Conservation (phyloP, 75 land plant species). For the Pinus taeda region DNA sequence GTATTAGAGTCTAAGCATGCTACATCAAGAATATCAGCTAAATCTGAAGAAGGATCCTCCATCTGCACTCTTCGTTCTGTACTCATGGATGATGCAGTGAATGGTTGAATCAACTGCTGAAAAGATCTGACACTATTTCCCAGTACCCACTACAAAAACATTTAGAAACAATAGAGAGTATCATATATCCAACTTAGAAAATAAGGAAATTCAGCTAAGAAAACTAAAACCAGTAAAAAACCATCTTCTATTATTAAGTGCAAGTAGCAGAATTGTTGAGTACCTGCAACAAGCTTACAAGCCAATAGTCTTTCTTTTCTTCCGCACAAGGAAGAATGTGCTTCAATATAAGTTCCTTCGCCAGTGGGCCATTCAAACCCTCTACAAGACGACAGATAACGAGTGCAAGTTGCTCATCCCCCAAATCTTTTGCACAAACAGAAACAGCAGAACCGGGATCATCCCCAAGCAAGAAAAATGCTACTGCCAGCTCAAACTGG, state of each 20-base stretch:
- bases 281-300: constrained; percentile 89
- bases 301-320: constrained; percentile 77
- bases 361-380: constrained; percentile 72
- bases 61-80: constrained; percentile 1
- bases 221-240: constrained; percentile 1
- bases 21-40: not conserved
- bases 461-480: constrained; percentile 94
- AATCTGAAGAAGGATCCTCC: not conserved
- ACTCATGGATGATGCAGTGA: not conserved
- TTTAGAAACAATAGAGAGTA: not conserved
- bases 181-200: constrained; percentile 4
- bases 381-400: constrained; percentile 85
- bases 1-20: constrained; percentile 60
- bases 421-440: constrained; percentile 87
- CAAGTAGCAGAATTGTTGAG: not conserved
- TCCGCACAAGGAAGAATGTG: constrained; percentile 62
- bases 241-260: not conserved
- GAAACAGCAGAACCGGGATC: constrained; percentile 82
- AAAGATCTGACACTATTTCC: constrained; percentile 64
- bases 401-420: constrained; percentile 95
- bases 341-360: constrained; percentile 55
- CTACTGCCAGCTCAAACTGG: constrained; percentile 88
- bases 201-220: constrained; percentile 1
- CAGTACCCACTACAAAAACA: constrained; percentile 71
- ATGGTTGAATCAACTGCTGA: constrained; percentile 35